Conservation (phyloP, 371 early-diverging fungal species). For the Cokeromyces recurvatus region DNA sequence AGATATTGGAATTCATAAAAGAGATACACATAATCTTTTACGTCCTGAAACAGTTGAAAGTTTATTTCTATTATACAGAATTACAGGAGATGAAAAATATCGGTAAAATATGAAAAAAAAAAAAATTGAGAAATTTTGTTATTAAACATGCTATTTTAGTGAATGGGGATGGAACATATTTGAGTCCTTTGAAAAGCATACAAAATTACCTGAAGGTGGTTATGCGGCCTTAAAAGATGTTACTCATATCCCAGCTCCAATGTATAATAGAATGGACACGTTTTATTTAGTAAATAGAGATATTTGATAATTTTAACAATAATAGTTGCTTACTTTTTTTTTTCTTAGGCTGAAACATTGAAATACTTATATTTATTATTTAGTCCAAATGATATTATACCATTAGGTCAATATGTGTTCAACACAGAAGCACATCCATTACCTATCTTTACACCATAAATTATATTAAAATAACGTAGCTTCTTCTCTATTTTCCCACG, state of each 20-base stretch:
- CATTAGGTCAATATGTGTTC: slow-evolving; percentile 78
- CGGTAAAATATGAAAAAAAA: slow-evolving; percentile 31
- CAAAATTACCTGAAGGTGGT: slow-evolving; percentile 66
- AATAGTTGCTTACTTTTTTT: too few relatives aligned
- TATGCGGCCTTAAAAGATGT: slow-evolving; percentile 79
- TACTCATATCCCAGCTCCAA: slow-evolving; percentile 44
- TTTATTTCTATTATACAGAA: slow-evolving; percentile 77
- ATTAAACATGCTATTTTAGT: slow-evolving; percentile 34
- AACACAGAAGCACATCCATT: slow-evolving; percentile 92
- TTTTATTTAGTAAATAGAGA: slow-evolving; percentile 58
- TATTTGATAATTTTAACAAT: too few relatives aligned
- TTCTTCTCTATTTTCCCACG: too few relatives aligned
- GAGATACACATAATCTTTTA: slow-evolving; percentile 66
- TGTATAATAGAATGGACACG: slow-evolving; percentile 75
- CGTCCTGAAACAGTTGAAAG: slow-evolving; percentile 92
- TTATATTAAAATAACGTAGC: too few relatives aligned
- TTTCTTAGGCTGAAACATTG: slow-evolving; percentile 85
- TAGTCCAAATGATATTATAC: slow-evolving; percentile 58
- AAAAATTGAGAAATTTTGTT: background rate
- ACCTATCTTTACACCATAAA: slow-evolving; percentile 50
- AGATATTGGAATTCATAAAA: slow-evolving; percentile 62
- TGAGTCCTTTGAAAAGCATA: slow-evolving; percentile 74
- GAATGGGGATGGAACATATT: slow-evolving; percentile 92
- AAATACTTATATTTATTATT: slow-evolving; percentile 93
- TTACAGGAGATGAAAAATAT: slow-evolving; percentile 78